Base-by-base conservation (phyloP, 176 grass and related monocot species). In the Poa annua region DNA sequence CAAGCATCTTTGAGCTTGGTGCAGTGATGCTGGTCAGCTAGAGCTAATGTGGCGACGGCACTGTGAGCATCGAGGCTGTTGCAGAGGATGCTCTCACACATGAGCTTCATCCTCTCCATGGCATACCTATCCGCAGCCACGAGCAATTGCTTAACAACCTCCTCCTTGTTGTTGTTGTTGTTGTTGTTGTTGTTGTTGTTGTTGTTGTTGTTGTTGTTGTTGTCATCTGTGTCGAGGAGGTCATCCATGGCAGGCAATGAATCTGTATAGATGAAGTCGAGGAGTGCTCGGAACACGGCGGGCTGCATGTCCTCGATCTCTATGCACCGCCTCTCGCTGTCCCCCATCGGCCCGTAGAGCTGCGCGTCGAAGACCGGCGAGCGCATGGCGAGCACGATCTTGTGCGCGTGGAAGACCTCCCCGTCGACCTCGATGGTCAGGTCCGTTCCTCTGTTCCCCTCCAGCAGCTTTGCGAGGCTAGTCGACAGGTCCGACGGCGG, bases 181-280 rank as follows among this genome's bases (percentile, higher is more conserved):
- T n/a, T n/a, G n/a, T n/a, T n/a, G n/a, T n/a, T n/a, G n/a, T n/a
- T n/a, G n/a, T n/a, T n/a, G n/a, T n/a, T n/a, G n/a, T n/a, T n/a
- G n/a, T n/a, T n/a, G n/a, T n/a, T n/a, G n/a, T n/a, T n/a, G n/a
- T n/a, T n/a, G n/a, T n/a, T n/a, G n/a, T 29, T 62, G 11, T 15
- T 62, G 24, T 29, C 47, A 49, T 4, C 10, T 13, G 3, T 5
- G 47, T 49, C 12, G 13, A 49, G 13, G 13, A 49, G 13, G 13
- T 49, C 59, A 62, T 62, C 24, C 24, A 62, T 62, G 59, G 7
- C 63, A 36, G 63, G 16, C 32, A 66, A 19, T 36, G 63, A 35
- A 36, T 66, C 63, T 36, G 63, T 66, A 1, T 66, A 66, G 8
- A 66, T 66, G 63, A 66, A 66, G 63, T 66, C 33, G 36, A 66